Base-by-base conservation (phyloP, 1,284 basidiomycete genomes). In the Ganoderma meredithae region DNA sequence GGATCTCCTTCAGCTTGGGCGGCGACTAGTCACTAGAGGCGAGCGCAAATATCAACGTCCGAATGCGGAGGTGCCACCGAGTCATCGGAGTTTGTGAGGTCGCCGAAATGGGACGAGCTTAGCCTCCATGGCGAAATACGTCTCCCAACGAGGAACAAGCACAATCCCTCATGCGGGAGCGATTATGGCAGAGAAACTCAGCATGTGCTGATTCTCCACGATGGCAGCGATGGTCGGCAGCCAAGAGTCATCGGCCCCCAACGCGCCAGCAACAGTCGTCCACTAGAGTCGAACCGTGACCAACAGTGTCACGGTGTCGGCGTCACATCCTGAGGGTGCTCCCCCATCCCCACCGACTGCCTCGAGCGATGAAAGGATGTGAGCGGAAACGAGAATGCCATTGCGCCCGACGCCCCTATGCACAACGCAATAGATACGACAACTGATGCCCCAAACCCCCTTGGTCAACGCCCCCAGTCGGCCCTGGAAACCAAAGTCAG, bases 361-460 rank as follows among this genome's bases (percentile, higher is more conserved):
- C 53, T 31, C 15, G 53, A 33, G 13, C 53, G 52, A n/a, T 6
- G 44, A 22, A 22, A 39, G 9, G 44, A 22, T 49, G 33, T 58
- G 33, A 58, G 55, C 36, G 33, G 17, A 58, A 33, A 58, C 33
- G 33, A n/a, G 19, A 58, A 31, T 22, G 17, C 19, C n/a, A 39
- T 39, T 8, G 33, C n/a, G 33, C 55, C 7, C 7, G 33, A 58
- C 55, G 33, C n/a, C 53, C 17, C 27, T n/a, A 39, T 8, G 55
- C 31, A 58, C 55, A 58, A 19, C 19, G 33, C 55, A 39, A 58
- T 39, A 39, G 55, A 58, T 58, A 58, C 31, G 1, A 39, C 55
- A 39, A 58, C 39, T 19, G 8, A 22, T n/a, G 3, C 6, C 7
- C 36, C 36, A 6, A 36, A 36, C 36, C 36, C 36, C 36, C 36